A percentile compares a stretch with the other conserved stretches of the same genome.
These are phyloP conservation scores for Zea mays DNA, from an alignment of 176 grass and related monocot species.

Conservation along the genomic window DNA sequence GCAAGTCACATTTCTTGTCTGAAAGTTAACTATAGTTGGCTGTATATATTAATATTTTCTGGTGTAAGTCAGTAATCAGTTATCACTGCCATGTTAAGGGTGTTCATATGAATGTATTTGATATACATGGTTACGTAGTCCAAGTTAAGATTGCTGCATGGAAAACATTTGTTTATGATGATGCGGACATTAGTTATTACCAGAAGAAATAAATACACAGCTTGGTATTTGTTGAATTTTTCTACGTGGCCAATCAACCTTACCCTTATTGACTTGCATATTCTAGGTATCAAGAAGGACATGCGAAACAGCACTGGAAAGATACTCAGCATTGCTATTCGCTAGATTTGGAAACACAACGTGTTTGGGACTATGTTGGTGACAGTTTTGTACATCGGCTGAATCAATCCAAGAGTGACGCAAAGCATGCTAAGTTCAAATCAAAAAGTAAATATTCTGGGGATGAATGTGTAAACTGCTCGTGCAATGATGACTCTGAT, in stretches of 20 bases:
- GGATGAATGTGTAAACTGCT: constrained; percentile 45
- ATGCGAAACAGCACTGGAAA: constrained; percentile 94
- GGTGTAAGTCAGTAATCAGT: not conserved
- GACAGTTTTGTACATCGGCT: constrained; percentile 91
- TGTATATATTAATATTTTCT: not conserved
- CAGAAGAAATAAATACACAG: not conserved
- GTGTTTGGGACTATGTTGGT: constrained; percentile 96
- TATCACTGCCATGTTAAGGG: not conserved
- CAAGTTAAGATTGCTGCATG: not conserved
- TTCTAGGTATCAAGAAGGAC: constrained; percentile 89
- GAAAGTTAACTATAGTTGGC: not conserved
- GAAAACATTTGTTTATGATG: not conserved
- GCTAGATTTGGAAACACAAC: constrained; percentile 83
- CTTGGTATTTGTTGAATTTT: not conserved
- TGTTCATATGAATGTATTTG: constrained; percentile 3
- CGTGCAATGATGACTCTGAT: constrained; percentile 57
- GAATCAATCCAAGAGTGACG: constrained; percentile 86
- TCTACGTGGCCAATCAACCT: not conserved
- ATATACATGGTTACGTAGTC: not conserved
- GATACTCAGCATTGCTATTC: constrained; percentile 94
- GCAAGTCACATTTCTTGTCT: not conserved
- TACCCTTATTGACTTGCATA: not conserved
- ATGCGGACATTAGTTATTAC: not conserved
- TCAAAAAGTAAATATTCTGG: constrained; percentile 61
- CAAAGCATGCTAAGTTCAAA: constrained; percentile 61